Conservation (phyloP, 352 stramenopile genomes). For the Globisporangium paroecandrum region DNA sequence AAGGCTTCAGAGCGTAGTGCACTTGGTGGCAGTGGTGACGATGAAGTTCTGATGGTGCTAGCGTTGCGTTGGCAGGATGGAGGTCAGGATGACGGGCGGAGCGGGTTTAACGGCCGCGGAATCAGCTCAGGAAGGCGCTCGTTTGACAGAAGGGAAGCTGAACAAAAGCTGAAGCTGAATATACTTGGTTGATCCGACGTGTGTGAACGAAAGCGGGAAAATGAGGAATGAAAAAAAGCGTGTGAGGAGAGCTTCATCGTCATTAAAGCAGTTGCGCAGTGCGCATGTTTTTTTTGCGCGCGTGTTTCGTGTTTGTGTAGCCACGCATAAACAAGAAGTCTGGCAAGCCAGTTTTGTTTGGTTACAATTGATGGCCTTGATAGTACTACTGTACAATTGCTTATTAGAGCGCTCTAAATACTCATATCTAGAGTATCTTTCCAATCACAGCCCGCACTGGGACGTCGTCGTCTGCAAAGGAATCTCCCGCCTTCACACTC, state of each 20-base stretch:
- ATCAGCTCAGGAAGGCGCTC: not conserved
- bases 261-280: not conserved
- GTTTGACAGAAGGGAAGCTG: not conserved
- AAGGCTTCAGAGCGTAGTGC: not conserved
- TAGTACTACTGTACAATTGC: too few species aligned
- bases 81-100: not conserved
- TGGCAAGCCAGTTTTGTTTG: not conserved
- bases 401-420: too few species aligned
- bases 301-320: slow-evolving; percentile 7
- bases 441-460: not conserved
- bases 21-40: not conserved
- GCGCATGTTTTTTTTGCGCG: not conserved
- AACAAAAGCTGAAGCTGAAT: too few species aligned
- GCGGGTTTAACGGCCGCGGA: not conserved
- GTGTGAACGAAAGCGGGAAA: not conserved
- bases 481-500: too few species aligned
- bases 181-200: not conserved
- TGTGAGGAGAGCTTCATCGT: not conserved
- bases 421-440: not conserved
- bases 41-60: not conserved
- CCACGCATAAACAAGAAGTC: slow-evolving; percentile 5
- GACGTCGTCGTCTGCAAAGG: too few species aligned
- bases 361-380: too few species aligned
- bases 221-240: not conserved
- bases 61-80: not conserved